Evolutionary conservation across 371 early-diverging fungal species (phyloP).

Genomic region (Vairimorpha apis): DNA sequence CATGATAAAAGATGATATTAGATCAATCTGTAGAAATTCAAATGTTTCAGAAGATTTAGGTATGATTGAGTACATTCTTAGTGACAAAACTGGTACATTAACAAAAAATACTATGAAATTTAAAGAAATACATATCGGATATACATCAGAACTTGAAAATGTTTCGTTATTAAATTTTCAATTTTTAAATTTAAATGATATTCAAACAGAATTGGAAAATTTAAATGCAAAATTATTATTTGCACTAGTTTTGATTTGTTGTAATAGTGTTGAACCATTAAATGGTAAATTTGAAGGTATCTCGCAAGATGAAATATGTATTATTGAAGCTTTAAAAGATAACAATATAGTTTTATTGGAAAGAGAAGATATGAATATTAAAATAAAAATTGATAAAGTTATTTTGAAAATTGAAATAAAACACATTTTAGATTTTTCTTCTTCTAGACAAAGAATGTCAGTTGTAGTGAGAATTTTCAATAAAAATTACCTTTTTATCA

Average conservation of each 20-base stretch:
- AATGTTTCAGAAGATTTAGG: slow-evolving; percentile 84
- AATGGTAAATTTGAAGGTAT: slow-evolving; percentile 60
- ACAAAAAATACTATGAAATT: slow-evolving; percentile 97
- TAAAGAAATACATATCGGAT: slow-evolving; percentile 62
- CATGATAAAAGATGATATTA: slow-evolving; percentile 67
- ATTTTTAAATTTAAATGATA: not conserved
- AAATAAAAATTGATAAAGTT: slow-evolving; percentile 32
- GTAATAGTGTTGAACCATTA: slow-evolving; percentile 59
- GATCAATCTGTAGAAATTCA: slow-evolving; percentile 67
- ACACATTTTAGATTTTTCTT: slow-evolving; percentile 55
- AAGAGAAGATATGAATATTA: slow-evolving; percentile 11
- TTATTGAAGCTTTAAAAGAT: slow-evolving; percentile 49
- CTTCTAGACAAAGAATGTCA: slow-evolving; percentile 60
- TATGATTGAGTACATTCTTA: slow-evolving; percentile 82
- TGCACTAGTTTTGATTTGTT: slow-evolving; percentile 53
- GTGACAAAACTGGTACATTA: slow-evolving; percentile 97
- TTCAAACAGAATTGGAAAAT: not conserved
- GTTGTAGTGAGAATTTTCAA: slow-evolving; percentile 44
- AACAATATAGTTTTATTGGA: slow-evolving; percentile 10
- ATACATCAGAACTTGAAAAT: not conserved
- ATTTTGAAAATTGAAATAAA: slow-evolving; percentile 27
- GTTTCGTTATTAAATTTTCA: not conserved
- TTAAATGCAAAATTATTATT: slow-evolving; percentile 23
- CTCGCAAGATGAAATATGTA: slow-evolving; percentile 63
- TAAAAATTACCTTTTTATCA: slow-evolving; percentile 65